Evolutionary conservation across 371 early-diverging fungal genomes (phyloP), one percentile per base, ranked within the genome.

Genomic region (Fennellomyces sp.): DNA sequence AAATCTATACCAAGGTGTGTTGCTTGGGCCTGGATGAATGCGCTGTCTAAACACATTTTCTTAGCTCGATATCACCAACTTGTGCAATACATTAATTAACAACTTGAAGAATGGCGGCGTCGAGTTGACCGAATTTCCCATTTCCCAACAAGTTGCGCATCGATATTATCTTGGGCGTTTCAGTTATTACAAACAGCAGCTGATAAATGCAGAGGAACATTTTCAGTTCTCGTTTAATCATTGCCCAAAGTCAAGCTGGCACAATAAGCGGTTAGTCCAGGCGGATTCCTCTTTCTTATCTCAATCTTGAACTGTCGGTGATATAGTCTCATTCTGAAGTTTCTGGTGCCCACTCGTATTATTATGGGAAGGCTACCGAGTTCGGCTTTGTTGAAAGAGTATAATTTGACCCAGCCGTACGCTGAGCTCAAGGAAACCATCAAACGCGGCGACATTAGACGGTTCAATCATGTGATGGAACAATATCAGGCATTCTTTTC

Each of bases 101-200:
- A 83, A 84, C n/a, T 73, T 86, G 13, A 60, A 67, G 2, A 78
- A 68, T 5, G 80, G 80, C 3, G 75, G 70, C 4, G 72, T 80
- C 1, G 58, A 75, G 2, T 29, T 86, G 0, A 50, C 59, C 0
- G 42, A 72, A 2, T 86, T 68, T 50, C 83, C 83, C 0, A 79
- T 81, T 58, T 68, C 75, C 12, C 75, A 86, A 35, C 86, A 83
- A 63, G 83, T 86, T 5, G 80, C 83, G 0, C 78, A 84, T 45
- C 76, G 73, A 5, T 86, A 82, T 50, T 86, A 86, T 55, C 60
- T 81, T 7, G 86, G 86, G 2, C 72, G 86, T 19, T 84, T 82
- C 56, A 49, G 69, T 2, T 72, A 82, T 11, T 83, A 75, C 45
- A 70, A 83, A 15, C 70, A 70, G 23, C 63, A 64, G 52, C 36